These are phyloP conservation scores for Daldinia concentrica DNA, from an alignment of 495 filamentous ascomycete genomes.

Conservation along the genomic window DNA sequence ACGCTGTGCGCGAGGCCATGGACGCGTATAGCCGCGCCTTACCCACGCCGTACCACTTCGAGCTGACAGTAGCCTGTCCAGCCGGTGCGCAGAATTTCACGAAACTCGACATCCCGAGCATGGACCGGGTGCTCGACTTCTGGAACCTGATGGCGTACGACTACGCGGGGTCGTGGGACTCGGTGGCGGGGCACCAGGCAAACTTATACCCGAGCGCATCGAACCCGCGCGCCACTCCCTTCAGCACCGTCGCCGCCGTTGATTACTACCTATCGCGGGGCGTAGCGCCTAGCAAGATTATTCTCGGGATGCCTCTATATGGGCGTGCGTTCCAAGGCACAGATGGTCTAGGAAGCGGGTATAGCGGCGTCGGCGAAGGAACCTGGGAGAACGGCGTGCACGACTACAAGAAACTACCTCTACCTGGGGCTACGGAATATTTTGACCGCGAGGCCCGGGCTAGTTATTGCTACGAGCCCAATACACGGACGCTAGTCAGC, in stretches of 20 bases:
- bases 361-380: conserved; percentile 74
- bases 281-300: conserved; percentile 73
- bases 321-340: conserved; percentile 86
- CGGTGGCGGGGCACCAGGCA: conserved; percentile 77
- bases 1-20: conserved; percentile 69
- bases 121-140: conserved; percentile 88
- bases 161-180: conserved; percentile 82
- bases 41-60: conserved; percentile 67
- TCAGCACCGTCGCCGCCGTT: conserved; percentile 74
- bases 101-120: conserved; percentile 74
- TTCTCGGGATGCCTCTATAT: conserved; percentile 92
- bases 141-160: conserved; percentile 95
- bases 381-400: conserved; percentile 89
- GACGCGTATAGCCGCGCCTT: conserved; percentile 63
- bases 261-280: conserved; percentile 72
- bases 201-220: conserved; percentile 70
- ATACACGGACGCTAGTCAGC: conserved; percentile 69
- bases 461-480: conserved; percentile 75
- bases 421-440: conserved; percentile 61
- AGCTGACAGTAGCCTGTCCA: conserved; percentile 80
- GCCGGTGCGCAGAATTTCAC: conserved; percentile 75
- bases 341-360: conserved; percentile 73
- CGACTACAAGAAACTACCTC: conserved; percentile 80
- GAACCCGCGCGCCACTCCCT: conserved; percentile 73
- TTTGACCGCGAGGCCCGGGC: conserved; percentile 66